phyloP scores from a whole-genome alignment of 108 stramenopile genomes.

The Aurantiochytrium sp. region DNA sequence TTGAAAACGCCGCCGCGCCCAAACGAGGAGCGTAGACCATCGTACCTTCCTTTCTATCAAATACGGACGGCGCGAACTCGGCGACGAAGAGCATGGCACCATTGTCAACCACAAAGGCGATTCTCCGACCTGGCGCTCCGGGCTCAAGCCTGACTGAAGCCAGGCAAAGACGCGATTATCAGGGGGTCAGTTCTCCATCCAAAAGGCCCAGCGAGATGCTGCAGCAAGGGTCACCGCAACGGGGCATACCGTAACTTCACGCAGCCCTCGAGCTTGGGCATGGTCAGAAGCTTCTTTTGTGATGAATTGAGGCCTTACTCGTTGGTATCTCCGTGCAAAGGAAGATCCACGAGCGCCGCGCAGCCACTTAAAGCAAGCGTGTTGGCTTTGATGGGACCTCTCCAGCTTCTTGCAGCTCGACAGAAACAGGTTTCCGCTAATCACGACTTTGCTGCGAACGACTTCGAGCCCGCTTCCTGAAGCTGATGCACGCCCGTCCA shows the following conservation, averaged over 20 bases:
- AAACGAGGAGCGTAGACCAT: too few species aligned
- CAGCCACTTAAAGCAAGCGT: neutral
- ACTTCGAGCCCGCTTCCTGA: too few species aligned
- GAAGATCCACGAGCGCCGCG: neutral
- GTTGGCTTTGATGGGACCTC: neutral
- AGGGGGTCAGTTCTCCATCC: neutral
- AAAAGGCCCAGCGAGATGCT: neutral
- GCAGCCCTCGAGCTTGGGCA: neutral
- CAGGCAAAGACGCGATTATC: neutral
- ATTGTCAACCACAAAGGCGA: neutral
- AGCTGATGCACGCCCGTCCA: neutral
- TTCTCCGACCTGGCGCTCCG: neutral
- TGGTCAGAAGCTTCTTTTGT: too few species aligned
- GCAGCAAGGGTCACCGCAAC: neutral
- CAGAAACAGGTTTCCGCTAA: neutral
- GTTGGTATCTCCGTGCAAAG: neutral
- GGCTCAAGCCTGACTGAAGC: neutral
- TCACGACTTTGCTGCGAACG: neutral
- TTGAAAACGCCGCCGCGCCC: too few species aligned
- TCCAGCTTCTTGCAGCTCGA: neutral
- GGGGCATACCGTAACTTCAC: neutral
- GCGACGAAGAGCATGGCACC: neutral
- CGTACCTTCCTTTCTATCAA: too few species aligned
- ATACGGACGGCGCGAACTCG: too few species aligned
- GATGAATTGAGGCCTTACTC: too few species aligned